Evolutionary conservation across 1,139 yeast genomes (phyloP).

Genomic region (Hemisphaericaspora subhashii): DNA sequence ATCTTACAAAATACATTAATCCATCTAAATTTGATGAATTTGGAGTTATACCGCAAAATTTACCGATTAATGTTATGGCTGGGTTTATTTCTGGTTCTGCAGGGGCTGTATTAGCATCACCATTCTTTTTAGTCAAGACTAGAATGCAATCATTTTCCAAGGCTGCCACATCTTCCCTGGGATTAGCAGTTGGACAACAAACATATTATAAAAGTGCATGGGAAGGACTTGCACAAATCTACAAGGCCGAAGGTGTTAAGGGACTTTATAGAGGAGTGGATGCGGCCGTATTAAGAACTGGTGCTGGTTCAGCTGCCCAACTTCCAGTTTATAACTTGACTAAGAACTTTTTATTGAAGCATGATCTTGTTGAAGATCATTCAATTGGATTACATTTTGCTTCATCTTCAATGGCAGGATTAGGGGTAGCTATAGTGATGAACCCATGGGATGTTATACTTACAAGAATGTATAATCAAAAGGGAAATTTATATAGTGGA

Average conservation of each 20-base stretch:
- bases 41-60: slow-evolving; percentile 52
- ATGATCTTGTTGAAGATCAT: slow-evolving; percentile 53
- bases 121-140: slow-evolving; percentile 87
- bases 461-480: slow-evolving; percentile 93
- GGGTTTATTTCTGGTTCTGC: slow-evolving; percentile 86
- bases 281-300: slow-evolving; percentile 92
- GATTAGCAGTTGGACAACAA: slow-evolving; percentile 78
- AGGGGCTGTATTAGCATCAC: slow-evolving; percentile 90
- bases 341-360: slow-evolving; percentile 54
- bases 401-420: slow-evolving; percentile 79
- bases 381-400: slow-evolving; percentile 72
- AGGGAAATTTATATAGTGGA: slow-evolving; percentile 80
- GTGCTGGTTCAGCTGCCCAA: slow-evolving; percentile 95
- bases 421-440: slow-evolving; percentile 94
- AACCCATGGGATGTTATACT: slow-evolving; percentile 95
- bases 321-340: slow-evolving; percentile 87
- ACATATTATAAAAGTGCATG: slow-evolving; percentile 73
- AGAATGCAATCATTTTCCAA: slow-evolving; percentile 90
- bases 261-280: slow-evolving; percentile 91
- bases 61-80: slow-evolving; percentile 69
- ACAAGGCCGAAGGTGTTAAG: slow-evolving; percentile 64
- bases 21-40: slow-evolving; percentile 43
- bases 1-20: slow-evolving; percentile 54
- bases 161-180: slow-evolving; percentile 27
- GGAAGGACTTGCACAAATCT: slow-evolving; percentile 68